Evolutionary conservation across 805 yeast species (phyloP), one percentile per base, ranked within the genome.

Genomic region (Lipomyces yamadae): DNA sequence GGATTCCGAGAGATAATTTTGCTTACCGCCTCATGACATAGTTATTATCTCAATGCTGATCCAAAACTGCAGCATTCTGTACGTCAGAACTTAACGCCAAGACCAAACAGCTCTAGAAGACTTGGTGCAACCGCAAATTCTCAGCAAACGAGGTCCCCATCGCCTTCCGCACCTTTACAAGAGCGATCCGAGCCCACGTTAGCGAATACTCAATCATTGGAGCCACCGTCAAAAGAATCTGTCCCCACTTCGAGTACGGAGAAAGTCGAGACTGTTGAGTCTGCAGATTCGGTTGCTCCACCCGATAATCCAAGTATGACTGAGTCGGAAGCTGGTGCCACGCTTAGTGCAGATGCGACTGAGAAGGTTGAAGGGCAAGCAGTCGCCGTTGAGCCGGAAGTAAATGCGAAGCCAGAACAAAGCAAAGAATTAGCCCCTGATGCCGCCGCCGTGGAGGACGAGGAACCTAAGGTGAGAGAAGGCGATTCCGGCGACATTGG

Each of bases 381-480:
- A 7, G 42, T 60, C n/a, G 18, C 64, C 29, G 32, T 24, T 15
- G 39, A 61, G 5, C 24, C 34, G 4, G 53, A 54, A n/a, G 52
- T 33, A 50, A n/a, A 18, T 4, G 65, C 3, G 24, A 42, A 15
- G 29, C 24, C 42, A 61, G 63, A 57, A 29, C 56, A 30, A 29
- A 11, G 15, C 30, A 11, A 35, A 10, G 42, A 24, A 15, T n/a
- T 7, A 13, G 7, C 13, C 34, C 6, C 60, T 29, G 29, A 53
- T 30, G 24, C 55, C 34, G 29, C 52, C 29, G 37, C 34, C 29
- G 45, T n/a, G 53, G 24, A 37, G 45, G 15, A 33, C 42, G 34
- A 61, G 35, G 50, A 58, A 50, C 57, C 56, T n/a, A 62, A 62
- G 37, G 37, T 56, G n/a, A 18, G 10, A 7, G 39, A 56, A 29